These are phyloP conservation scores for Chlorella vulgaris DNA, from an alignment of 139 green algal genomes.

Conservation along the genomic window DNA sequence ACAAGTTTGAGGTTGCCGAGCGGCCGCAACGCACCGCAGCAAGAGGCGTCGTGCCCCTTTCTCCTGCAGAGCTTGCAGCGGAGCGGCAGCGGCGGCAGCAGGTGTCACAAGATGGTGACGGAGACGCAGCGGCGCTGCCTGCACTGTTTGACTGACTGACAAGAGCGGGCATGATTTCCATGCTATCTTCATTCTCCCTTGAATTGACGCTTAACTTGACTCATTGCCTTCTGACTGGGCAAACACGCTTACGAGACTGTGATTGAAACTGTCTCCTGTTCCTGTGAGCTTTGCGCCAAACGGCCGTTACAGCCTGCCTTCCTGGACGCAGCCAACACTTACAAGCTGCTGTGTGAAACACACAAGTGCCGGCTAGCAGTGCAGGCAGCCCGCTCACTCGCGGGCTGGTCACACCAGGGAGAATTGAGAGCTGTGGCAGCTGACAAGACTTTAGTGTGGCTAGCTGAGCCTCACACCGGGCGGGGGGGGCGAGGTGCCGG, in stretches of 20 bases:
- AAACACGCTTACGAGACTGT: no score
- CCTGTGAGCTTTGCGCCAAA: no score
- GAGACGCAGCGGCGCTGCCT: not conserved
- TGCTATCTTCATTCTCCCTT: not conserved
- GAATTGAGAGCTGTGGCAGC: not conserved
- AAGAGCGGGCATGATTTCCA: not conserved
- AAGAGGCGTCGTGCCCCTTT: slow-evolving; percentile 34
- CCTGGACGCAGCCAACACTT: no score
- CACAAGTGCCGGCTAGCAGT: no score
- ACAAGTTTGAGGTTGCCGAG: slow-evolving; percentile 79
- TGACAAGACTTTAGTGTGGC: not conserved
- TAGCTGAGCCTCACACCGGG: not conserved
- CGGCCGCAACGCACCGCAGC: slow-evolving; percentile 45
- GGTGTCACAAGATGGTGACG: not conserved
- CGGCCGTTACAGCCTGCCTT: no score
- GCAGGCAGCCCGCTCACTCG: not conserved
- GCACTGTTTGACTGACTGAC: slow-evolving; percentile 24
- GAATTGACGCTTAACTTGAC: not conserved
- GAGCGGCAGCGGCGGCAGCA: slow-evolving; percentile 18
- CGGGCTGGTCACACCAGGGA: no score
- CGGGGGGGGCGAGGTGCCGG: not conserved
- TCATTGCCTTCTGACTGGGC: not conserved
- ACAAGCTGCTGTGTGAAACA: no score
- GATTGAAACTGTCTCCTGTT: no score
- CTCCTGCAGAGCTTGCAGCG: slow-evolving; percentile 19